These are phyloP conservation scores for Zizania latifolia DNA, from an alignment of 176 grass and related monocot genomes.

Conservation along the genomic window DNA sequence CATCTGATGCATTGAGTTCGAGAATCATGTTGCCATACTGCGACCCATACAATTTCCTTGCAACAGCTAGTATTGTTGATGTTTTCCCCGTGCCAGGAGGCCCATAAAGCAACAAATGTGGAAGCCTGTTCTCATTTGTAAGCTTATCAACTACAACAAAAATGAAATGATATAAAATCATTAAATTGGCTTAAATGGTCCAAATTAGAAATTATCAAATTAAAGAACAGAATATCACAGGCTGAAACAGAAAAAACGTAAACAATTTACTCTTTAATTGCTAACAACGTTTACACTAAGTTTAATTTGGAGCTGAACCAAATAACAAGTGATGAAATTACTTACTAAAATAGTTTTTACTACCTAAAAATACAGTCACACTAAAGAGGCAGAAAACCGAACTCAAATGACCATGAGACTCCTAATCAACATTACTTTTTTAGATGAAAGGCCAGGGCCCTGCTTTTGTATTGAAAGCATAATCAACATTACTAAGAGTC, in stretches of 20 bases:
- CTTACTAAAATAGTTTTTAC: not conserved
- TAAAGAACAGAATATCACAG: not conserved
- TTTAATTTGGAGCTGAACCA: not conserved
- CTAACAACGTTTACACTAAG: not conserved
- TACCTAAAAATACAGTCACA: not conserved
- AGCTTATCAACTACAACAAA: constrained; percentile 60
- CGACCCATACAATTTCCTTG: constrained; percentile 79
- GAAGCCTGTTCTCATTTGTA: constrained; percentile 87
- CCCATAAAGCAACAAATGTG: constrained; percentile 82
- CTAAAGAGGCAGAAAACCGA: not conserved
- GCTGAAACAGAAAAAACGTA: not conserved
- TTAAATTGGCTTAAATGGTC: not conserved
- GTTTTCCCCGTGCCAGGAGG: constrained; percentile 91
- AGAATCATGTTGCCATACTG: constrained; percentile 98
- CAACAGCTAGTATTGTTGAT: constrained; percentile 88
- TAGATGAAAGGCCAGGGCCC: too few species aligned
- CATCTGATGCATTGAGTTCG: constrained; percentile 93
- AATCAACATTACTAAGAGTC: too few species aligned
- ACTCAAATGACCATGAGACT: not conserved
- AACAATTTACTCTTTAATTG: not conserved
- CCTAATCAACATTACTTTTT: not conserved
- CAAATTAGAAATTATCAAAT: not conserved
- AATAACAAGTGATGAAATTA: not conserved
- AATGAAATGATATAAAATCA: not conserved
- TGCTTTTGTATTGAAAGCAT: too few species aligned